Base-by-base conservation (phyloP, 2,329 filamentous ascomycete species). In the Fusarium sambucinum region DNA sequence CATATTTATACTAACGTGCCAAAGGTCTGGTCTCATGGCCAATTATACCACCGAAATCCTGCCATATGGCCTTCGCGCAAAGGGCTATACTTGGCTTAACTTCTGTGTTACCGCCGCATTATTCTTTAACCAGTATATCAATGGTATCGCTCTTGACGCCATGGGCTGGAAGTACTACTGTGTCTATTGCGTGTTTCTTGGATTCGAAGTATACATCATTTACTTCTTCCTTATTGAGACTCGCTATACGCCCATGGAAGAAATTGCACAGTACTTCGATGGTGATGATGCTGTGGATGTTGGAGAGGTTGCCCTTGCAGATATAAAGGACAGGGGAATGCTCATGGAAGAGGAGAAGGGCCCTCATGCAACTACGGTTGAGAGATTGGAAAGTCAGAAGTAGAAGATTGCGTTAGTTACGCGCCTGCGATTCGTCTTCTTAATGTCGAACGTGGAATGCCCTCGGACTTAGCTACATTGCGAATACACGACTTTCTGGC, bases 11-110 rank as follows among this genome's bases (percentile, higher is more conserved):
- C 16, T 61, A 21, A 61, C 14, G 1, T 70, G 70, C 8, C 72
- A 2, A 68, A 77, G 8, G 68, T 80, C 21, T 59, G 78, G 14
- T 57, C 76, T 33, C 62, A 62, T 62, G 59, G 59, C 59, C 6
- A 62, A 73, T 13, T 75, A 75, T 25, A 66, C 68, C 2, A 66
- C 68, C 5, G 76, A 77, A 42, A 76, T 77, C 25, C 66, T 74
- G 4, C 76, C 69, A 7, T 72, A 62, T 5, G 61, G 64, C 16
- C 62, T 70, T 10, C 60, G 69, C 21, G 54, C 69, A 12, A 70
- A 67, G 38, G 69, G 69, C 27, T 62, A 70, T 29, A 63, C 63
- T 0, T 68, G 65, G 47, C 59, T 72, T 7, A 67, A 72, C 48
- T 59, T 68, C 13, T 68, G 63, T 3, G 60, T 68, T 3, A 70